Percentiles rank a stretch among this genome's conserved stretches.
Evolutionary conservation across 202 grass and related monocot species (phyloP).

Genomic region (Cymbopogon flexuosus): DNA sequence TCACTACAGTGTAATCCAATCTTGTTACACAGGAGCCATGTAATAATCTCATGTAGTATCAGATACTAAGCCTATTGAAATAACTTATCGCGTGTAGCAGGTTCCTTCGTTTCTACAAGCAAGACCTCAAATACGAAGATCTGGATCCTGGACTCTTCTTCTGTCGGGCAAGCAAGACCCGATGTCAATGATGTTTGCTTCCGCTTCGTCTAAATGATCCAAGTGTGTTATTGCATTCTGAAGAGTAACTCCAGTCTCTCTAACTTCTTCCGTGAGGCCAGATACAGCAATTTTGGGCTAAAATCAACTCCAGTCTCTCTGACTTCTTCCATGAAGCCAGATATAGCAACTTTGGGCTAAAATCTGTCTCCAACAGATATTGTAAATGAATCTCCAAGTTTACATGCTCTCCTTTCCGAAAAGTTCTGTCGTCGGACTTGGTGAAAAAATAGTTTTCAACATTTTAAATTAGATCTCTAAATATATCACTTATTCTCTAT

Average conservation of each 20-base stretch:
- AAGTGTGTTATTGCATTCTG: too few relatives aligned
- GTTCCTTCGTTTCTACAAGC: neutral
- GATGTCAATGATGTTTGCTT: too few relatives aligned
- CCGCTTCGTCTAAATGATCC: too few relatives aligned
- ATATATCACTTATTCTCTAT: neutral
- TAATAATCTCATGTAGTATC: too few relatives aligned
- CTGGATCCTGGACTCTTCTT: neutral
- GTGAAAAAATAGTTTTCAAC: neutral
- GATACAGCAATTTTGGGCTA: neutral
- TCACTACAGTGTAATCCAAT: too few relatives aligned
- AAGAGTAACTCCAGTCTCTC: too few relatives aligned
- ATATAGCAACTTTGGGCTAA: neutral
- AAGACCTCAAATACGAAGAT: neutral
- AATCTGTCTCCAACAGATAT: neutral
- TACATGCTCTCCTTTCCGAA: neutral
- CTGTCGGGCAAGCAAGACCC: too few relatives aligned
- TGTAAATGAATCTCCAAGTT: neutral
- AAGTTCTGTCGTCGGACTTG: neutral
- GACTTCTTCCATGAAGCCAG: neutral
- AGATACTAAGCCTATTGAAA: neutral
- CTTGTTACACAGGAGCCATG: too few relatives aligned
- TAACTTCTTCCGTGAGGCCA: neutral
- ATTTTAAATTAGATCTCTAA: neutral
- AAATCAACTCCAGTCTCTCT: too few relatives aligned
- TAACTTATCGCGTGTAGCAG: neutral